A percentile compares a stretch with the other conserved stretches of the same genome.
phyloP scores from a whole-genome alignment of 345 rosid species.

The Corymbia maculata region DNA sequence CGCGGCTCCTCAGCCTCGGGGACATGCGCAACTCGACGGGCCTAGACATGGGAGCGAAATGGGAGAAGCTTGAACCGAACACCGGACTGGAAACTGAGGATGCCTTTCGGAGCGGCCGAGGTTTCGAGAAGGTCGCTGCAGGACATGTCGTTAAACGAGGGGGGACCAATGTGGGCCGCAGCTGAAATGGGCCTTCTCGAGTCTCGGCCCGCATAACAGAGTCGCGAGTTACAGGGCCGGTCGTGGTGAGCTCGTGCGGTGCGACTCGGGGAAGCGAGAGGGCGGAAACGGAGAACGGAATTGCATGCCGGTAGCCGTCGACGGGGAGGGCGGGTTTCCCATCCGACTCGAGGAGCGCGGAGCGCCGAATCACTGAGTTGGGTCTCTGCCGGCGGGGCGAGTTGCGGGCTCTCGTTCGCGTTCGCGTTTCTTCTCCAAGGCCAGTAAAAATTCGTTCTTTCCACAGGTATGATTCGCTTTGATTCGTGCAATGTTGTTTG shows the following conservation, averaged over 20 bases:
- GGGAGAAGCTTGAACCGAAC: not conserved
- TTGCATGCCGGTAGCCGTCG: not conserved
- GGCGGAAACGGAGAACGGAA: not conserved
- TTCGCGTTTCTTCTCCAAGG: not conserved
- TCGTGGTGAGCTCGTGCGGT: not conserved
- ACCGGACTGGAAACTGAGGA: not conserved
- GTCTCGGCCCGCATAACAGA: not conserved
- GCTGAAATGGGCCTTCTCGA: not conserved
- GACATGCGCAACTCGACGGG: not conserved
- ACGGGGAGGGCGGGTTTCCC: not conserved
- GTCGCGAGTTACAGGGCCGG: not conserved
- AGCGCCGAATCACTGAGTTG: not conserved
- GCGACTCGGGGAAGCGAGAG: not conserved
- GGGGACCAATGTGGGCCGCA: not conserved
- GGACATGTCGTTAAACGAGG: not conserved
- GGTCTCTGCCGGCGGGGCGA: not conserved
- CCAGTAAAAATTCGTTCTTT: not conserved
- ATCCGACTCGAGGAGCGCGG: not conserved
- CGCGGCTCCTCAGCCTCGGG: not conserved
- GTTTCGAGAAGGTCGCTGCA: not conserved
- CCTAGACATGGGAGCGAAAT: not conserved
- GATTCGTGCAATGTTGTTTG: not conserved
- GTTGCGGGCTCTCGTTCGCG: not conserved
- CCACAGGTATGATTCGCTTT: not conserved
- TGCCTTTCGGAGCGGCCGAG: not conserved